Conservation (phyloP, 768 basidiomycete species). For the Naganishia antarctica region DNA sequence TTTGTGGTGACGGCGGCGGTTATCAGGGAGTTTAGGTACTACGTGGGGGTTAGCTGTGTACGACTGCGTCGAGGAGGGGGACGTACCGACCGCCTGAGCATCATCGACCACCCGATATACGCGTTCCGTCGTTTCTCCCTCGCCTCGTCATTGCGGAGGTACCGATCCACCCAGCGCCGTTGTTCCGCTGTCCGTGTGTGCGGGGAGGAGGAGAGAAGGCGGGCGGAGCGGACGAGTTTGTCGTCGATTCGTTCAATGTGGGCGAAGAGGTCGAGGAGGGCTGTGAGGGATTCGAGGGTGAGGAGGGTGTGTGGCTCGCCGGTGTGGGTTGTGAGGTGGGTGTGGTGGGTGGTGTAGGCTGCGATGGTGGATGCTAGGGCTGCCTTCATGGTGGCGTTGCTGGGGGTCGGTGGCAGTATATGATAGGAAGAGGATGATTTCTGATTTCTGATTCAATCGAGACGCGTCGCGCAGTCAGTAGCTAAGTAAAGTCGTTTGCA, state of each 20-base stretch:
- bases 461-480: too few relatives aligned
- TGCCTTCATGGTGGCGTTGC: background rate
- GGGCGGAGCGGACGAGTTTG: background rate
- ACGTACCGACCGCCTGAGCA: background rate
- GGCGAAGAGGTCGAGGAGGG: background rate
- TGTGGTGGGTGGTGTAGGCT: background rate
- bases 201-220: too few relatives aligned
- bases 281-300: background rate
- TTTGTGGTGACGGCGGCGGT: background rate
- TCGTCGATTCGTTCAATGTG: background rate
- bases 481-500: too few relatives aligned
- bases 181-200: too few relatives aligned
- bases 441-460: too few relatives aligned
- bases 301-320: background rate
- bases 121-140: background rate
- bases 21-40: conserved; percentile 6
- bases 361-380: background rate
- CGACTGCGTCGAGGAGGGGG: background rate
- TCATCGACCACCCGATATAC: conserved; percentile 11
- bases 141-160: background rate
- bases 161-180: background rate
- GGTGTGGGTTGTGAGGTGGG: too few relatives aligned
- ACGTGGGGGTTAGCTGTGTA: background rate
- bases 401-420: too few relatives aligned
- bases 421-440: too few relatives aligned